These are phyloP conservation scores for Raddia guianensis DNA, from an alignment of 176 grass and related monocot species.

Conservation along the genomic window DNA sequence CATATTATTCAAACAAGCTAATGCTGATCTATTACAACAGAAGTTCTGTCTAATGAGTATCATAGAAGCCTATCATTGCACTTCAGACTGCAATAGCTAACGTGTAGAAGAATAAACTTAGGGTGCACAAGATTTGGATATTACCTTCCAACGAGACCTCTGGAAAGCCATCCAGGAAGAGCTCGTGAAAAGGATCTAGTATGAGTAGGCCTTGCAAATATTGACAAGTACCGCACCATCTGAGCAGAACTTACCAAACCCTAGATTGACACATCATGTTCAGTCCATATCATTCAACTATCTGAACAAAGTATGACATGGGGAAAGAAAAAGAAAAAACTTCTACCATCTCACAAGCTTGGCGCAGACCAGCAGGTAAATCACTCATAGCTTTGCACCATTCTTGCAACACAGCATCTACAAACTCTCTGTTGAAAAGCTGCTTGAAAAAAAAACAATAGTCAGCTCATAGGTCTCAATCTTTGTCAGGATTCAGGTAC, in stretches of 20 bases:
- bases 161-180: constrained; percentile 82
- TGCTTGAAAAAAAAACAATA: constrained; percentile 45
- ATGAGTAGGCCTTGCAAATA: constrained; percentile 84
- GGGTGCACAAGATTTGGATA: constrained; percentile 2
- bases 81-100: background rate
- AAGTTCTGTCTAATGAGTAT: background rate
- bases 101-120: background rate
- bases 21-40: background rate
- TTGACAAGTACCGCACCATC: constrained; percentile 80
- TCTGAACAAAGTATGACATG: constrained; percentile 25
- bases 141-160: constrained; percentile 97
- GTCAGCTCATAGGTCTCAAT: constrained; percentile 32
- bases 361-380: constrained; percentile 82
- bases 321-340: constrained; percentile 19
- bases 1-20: background rate
- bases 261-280: constrained; percentile 53
- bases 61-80: constrained; percentile 1
- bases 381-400: constrained; percentile 90
- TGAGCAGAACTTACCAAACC: constrained; percentile 94
- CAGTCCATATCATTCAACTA: constrained; percentile 40
- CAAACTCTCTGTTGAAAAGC: constrained; percentile 92
- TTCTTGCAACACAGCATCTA: constrained; percentile 95
- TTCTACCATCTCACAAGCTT: constrained; percentile 94
- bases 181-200: constrained; percentile 76
- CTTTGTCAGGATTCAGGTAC: background rate